phyloP scores from a whole-genome alignment of 495 filamentous ascomycete species.

The Lentithecium fluviatile region DNA sequence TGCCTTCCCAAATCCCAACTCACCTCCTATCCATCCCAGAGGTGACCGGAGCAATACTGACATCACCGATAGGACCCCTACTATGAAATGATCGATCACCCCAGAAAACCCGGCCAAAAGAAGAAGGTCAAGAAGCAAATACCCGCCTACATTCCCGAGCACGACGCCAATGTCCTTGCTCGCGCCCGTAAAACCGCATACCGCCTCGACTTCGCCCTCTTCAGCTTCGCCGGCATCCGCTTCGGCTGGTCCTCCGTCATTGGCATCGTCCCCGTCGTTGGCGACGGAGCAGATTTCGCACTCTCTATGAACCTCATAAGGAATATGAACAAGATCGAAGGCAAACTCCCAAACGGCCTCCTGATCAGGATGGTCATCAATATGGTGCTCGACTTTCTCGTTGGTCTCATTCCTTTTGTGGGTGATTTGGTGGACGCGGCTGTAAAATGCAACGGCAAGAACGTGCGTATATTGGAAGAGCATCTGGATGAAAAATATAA shows the following conservation, averaged over 20 bases:
- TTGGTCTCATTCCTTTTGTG: constrained; percentile 81
- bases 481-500: constrained; percentile 42
- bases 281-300: constrained; percentile 70
- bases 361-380: constrained; percentile 71
- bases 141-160: constrained; percentile 59
- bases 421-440: constrained; percentile 76
- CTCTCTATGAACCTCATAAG: constrained; percentile 69
- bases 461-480: constrained; percentile 40
- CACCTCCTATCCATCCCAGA: background rate
- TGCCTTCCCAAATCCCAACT: background rate
- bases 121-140: constrained; percentile 48
- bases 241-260: constrained; percentile 85
- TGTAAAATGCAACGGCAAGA: constrained; percentile 43
- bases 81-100: constrained; percentile 40
- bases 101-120: constrained; percentile 36
- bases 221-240: constrained; percentile 69
- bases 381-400: constrained; percentile 70
- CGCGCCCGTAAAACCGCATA: constrained; percentile 80
- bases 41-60: too few relatives aligned
- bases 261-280: constrained; percentile 70
- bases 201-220: constrained; percentile 73
- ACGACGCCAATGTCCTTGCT: constrained; percentile 77
- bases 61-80: constrained; percentile 41
- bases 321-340: constrained; percentile 66
- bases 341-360: constrained; percentile 60